Percentiles rank a stretch among this genome's conserved stretches.
These are phyloP conservation scores for Rubroboletus pulcherrimus DNA, from an alignment of 768 basidiomycete species.

Conservation along the genomic window DNA sequence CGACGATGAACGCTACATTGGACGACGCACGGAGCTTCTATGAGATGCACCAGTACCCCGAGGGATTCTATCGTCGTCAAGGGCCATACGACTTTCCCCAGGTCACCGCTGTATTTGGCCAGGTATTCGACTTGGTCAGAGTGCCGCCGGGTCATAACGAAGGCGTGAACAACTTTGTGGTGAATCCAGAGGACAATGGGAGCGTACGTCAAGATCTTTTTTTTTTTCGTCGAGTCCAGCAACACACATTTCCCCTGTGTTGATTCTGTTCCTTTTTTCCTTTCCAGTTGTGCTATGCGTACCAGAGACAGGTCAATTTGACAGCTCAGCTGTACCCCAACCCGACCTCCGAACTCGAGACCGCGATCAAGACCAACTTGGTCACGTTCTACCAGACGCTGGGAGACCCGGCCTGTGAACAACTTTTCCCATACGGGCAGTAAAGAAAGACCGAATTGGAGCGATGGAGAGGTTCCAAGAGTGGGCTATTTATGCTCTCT, in stretches of 20 bases:
- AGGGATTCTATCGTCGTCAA: conserved; percentile 21
- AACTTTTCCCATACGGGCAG: conserved; percentile 16
- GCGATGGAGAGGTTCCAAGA: no score
- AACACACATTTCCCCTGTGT: not conserved
- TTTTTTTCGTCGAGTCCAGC: not conserved
- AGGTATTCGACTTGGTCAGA: not conserved
- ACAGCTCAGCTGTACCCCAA: conserved; percentile 20
- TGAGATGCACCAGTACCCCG: conserved; percentile 14
- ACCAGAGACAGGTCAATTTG: conserved; percentile 18
- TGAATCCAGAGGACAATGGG: conserved; percentile 11
- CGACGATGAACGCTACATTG: conserved; percentile 15
- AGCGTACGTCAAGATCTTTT: conserved; percentile 8
- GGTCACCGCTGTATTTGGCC: conserved; percentile 4
- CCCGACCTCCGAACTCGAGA: conserved; percentile 16
- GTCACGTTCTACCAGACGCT: conserved; percentile 13
- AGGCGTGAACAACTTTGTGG: conserved; percentile 16
- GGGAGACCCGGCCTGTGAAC: conserved; percentile 7
- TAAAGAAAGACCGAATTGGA: not conserved
- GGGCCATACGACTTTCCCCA: conserved; percentile 7
- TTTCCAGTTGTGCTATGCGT: conserved; percentile 17
- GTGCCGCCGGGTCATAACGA: conserved; percentile 18
- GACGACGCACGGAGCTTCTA: conserved; percentile 20
- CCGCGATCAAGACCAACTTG: conserved; percentile 23
- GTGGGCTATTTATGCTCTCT: not conserved
- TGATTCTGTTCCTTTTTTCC: not conserved